Evolutionary conservation across 768 basidiomycete species (phyloP).

Genomic region (Rhodotorula toruloides): DNA sequence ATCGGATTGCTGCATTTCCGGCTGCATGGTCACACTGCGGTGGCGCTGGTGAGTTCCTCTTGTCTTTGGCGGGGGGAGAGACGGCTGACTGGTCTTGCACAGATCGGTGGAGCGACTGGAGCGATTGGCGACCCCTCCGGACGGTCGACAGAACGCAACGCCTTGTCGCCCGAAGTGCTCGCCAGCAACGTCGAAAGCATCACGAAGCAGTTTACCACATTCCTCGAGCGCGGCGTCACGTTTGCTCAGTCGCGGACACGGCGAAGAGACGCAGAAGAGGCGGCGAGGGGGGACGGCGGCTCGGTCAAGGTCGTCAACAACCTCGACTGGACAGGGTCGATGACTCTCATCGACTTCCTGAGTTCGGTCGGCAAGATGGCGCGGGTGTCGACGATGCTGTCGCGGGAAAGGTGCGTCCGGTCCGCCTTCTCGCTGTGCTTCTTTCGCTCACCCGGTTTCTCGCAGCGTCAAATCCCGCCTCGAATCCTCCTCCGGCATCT

Average conservation of each 20-base stretch:
- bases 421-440: neutral
- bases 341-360: slow-evolving; percentile 77
- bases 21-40: slow-evolving; percentile 69
- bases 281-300: slow-evolving; percentile 4
- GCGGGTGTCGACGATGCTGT: slow-evolving; percentile 81
- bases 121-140: slow-evolving; percentile 97
- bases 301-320: slow-evolving; percentile 56
- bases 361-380: slow-evolving; percentile 71
- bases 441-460: neutral
- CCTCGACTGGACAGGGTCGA: slow-evolving; percentile 67
- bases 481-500: slow-evolving; percentile 64
- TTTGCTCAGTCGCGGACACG: slow-evolving; percentile 54
- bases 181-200: slow-evolving; percentile 63
- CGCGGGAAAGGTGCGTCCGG: slow-evolving; percentile 69
- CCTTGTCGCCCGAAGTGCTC: slow-evolving; percentile 59
- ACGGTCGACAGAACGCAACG: slow-evolving; percentile 69
- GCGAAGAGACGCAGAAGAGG: neutral
- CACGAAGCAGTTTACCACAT: slow-evolving; percentile 59
- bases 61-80: rapidly evolving
- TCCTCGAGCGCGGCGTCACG: slow-evolving; percentile 62
- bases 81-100: neutral
- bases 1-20: slow-evolving; percentile 83
- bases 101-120: slow-evolving; percentile 96
- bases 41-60: slow-evolving; percentile 66
- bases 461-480: slow-evolving; percentile 75